These are phyloP conservation scores for Ceratobasidium sp. DNA, from an alignment of 1,284 basidiomycete species.

Conservation along the genomic window DNA sequence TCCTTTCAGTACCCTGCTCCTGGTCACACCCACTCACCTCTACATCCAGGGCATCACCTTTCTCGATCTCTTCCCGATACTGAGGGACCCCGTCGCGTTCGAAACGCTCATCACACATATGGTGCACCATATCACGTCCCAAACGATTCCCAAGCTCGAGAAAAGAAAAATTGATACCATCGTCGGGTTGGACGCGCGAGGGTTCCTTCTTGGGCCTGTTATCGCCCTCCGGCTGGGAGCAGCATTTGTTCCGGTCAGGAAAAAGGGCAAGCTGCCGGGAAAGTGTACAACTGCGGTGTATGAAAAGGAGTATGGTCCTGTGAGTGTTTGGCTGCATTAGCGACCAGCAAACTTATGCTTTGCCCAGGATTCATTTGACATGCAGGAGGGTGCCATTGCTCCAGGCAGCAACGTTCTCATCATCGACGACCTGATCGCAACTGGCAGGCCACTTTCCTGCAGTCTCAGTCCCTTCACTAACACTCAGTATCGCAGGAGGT, in stretches of 20 bases:
- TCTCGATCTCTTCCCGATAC: conserved; percentile 89
- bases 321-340: conserved; percentile 53
- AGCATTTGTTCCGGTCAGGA: conserved; percentile 95
- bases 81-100: conserved; percentile 81
- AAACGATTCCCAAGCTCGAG: conserved; percentile 38
- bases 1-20: conserved; percentile 49
- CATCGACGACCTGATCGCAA: conserved; percentile 96
- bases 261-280: conserved; percentile 94
- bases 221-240: conserved; percentile 91
- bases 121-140: conserved; percentile 69
- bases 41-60: conserved; percentile 72
- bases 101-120: conserved; percentile 93
- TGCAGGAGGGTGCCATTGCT: conserved; percentile 87
- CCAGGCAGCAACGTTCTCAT: conserved; percentile 86
- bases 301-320: conserved; percentile 91
- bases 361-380: conserved; percentile 86
- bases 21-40: conserved; percentile 11
- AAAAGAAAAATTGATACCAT: conserved; percentile 86
- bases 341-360: not conserved
- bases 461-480: not conserved
- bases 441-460: conserved; percentile 61
- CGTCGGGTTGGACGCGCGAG: conserved; percentile 94
- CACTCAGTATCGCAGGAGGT: conserved; percentile 65
- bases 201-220: conserved; percentile 93
- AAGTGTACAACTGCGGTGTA: conserved; percentile 78